Percentiles rank a stretch among this genome's conserved stretches.
Evolutionary conservation across 495 filamentous ascomycete genomes (phyloP).

Genomic region (Trichoderma asperelloides): DNA sequence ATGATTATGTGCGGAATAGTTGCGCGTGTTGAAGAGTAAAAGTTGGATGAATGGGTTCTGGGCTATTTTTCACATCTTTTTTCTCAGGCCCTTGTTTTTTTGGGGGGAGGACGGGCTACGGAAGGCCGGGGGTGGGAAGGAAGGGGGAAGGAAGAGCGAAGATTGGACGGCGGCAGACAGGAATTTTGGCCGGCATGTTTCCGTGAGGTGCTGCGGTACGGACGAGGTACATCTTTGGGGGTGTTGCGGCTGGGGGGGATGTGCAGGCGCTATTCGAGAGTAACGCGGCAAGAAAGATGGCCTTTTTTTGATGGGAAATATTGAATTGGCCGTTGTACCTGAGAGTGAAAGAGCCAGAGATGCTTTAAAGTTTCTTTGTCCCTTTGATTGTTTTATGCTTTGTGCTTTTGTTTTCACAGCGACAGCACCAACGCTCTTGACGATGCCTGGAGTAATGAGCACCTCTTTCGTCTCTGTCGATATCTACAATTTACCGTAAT

Average conservation of each 20-base stretch:
- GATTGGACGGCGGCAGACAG: background rate
- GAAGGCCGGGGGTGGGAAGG: slow-evolving; percentile 15
- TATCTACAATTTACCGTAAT: no score
- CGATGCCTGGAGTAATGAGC: no score
- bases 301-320: no score
- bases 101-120: background rate
- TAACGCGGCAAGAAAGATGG: background rate
- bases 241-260: background rate
- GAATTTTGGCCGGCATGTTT: background rate
- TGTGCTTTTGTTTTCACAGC: no score
- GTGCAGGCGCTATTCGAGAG: background rate
- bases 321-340: no score
- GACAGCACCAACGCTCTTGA: no score
- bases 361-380: no score
- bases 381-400: no score
- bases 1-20: background rate
- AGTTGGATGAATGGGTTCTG: background rate
- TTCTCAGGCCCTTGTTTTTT: background rate
- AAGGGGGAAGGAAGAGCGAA: slow-evolving; percentile 12
- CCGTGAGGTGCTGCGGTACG: background rate
- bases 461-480: no score
- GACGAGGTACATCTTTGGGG: background rate
- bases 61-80: background rate
- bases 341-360: no score
- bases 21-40: background rate